phyloP scores from a whole-genome alignment of 1,284 basidiomycete species.

The Tremellales sp. region DNA sequence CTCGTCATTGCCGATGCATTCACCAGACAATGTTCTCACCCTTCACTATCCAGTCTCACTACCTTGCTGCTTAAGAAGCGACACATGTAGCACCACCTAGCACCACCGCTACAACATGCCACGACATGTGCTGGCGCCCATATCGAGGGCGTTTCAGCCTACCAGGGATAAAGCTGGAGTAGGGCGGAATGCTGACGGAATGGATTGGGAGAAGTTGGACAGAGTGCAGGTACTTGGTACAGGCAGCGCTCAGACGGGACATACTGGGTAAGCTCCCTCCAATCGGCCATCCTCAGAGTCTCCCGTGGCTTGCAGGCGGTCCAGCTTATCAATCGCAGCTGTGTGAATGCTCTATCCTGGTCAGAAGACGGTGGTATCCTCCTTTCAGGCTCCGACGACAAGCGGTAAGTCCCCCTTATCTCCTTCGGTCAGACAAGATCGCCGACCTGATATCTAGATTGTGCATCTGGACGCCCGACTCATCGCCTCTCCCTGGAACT shows the following conservation, averaged over 20 bases:
- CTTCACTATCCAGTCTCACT: no score
- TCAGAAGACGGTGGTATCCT: slow-evolving; percentile 67
- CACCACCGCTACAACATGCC: no score
- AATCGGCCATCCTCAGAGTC: no score
- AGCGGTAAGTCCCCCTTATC: slow-evolving; percentile 56
- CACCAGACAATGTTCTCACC: no score
- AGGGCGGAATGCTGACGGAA: slow-evolving; percentile 11
- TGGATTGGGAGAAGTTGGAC: slow-evolving; percentile 33
- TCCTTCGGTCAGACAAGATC: no score
- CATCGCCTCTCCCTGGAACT: slow-evolving; percentile 15
- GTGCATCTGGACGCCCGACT: slow-evolving; percentile 58
- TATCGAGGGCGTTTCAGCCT: no score
- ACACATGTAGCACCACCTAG: no score
- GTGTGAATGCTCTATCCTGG: slow-evolving; percentile 84
- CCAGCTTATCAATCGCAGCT: slow-evolving; percentile 38
- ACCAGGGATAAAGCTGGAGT: no score
- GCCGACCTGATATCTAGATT: slow-evolving; percentile 49
- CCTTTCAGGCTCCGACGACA: slow-evolving; percentile 78
- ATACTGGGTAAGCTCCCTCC: slow-evolving; percentile 31
- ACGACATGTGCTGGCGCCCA: no score
- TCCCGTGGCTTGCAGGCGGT: neutral
- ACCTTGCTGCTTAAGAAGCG: no score
- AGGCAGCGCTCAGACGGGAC: slow-evolving; percentile 20
- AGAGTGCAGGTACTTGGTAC: slow-evolving; percentile 36
- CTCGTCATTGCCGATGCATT: no score